These are phyloP conservation scores for Hypoxylon lienhwacheense DNA, from an alignment of 495 filamentous ascomycete genomes.

Conservation along the genomic window DNA sequence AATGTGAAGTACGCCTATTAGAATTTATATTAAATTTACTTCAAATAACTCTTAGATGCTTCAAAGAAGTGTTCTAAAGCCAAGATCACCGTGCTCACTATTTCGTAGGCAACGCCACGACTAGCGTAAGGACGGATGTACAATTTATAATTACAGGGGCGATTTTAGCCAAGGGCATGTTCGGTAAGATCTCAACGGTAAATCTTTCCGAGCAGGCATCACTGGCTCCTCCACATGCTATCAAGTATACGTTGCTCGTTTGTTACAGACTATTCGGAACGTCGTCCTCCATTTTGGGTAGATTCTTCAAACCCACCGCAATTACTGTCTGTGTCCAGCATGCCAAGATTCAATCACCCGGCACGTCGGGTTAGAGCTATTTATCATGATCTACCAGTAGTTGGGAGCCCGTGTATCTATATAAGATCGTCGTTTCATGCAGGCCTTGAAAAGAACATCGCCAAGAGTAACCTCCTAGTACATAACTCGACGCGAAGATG, in stretches of 20 bases:
- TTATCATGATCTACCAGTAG: neutral
- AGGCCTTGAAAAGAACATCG: neutral
- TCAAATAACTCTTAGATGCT: too few species aligned
- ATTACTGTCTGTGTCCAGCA: neutral
- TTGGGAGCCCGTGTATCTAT: constrained; percentile 8
- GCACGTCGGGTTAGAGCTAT: constrained; percentile 11
- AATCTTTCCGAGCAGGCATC: constrained; percentile 30
- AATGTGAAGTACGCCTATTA: too few species aligned
- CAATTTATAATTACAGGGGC: constrained; percentile 16
- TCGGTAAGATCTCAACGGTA: constrained; percentile 28
- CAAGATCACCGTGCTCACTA: constrained; percentile 1
- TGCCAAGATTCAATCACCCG: constrained; percentile 5
- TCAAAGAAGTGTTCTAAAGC: neutral
- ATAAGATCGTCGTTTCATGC: constrained; percentile 6
- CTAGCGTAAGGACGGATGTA: constrained; percentile 21
- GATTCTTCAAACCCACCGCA: constrained; percentile 28
- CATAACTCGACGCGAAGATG: constrained; percentile 18
- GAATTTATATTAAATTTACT: too few species aligned
- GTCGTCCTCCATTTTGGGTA: constrained; percentile 28
- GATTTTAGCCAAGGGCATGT: constrained; percentile 29
- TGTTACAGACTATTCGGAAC: constrained; percentile 35
- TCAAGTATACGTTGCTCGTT: constrained; percentile 15
- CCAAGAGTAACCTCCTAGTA: neutral
- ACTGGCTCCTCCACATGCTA: constrained; percentile 16
- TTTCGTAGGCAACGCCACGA: constrained; percentile 11